These are phyloP conservation scores for Brassica hybrid DNA, from an alignment of 441 rosid species.

Conservation along the genomic window DNA sequence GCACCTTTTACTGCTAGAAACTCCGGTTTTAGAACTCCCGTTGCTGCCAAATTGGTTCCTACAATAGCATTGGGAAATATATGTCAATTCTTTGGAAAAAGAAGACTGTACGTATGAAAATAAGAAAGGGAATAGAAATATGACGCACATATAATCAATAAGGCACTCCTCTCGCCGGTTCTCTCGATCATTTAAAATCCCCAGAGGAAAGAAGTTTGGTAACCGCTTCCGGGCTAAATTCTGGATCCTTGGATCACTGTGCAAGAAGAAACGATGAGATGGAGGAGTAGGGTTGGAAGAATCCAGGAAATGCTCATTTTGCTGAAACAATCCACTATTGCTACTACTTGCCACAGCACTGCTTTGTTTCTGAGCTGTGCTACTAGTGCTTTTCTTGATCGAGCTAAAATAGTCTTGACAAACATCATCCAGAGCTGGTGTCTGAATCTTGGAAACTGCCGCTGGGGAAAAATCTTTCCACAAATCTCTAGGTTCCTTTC, in stretches of 20 bases:
- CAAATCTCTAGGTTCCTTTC: slow-evolving; percentile 53
- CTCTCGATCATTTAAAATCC: slow-evolving; percentile 46
- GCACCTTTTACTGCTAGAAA: slow-evolving; percentile 44
- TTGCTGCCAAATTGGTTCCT: slow-evolving; percentile 77
- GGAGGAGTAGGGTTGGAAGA: slow-evolving; percentile 59
- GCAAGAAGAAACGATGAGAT: slow-evolving; percentile 77
- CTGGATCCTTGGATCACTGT: slow-evolving; percentile 72
- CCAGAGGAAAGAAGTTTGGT: slow-evolving; percentile 74
- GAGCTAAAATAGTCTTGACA: slow-evolving; percentile 80
- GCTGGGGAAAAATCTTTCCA: slow-evolving; percentile 74
- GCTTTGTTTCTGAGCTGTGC: slow-evolving; percentile 41
- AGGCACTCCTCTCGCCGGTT: slow-evolving; percentile 47
- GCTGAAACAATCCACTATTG: slow-evolving; percentile 32
- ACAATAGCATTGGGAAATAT: slow-evolving; percentile 32
- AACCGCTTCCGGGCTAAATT: slow-evolving; percentile 60
- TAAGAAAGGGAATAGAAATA: slow-evolving; percentile 28
- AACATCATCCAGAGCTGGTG: slow-evolving; percentile 85
- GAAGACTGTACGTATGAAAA: not conserved
- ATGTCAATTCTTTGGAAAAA: slow-evolving; percentile 22
- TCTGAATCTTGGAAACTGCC: slow-evolving; percentile 52
- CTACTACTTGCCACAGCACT: slow-evolving; percentile 34
- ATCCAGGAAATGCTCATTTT: slow-evolving; percentile 46
- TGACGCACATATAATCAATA: slow-evolving; percentile 70
- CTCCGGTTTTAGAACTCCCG: slow-evolving; percentile 52
- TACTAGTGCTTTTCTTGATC: slow-evolving; percentile 38